These are phyloP conservation scores for Phaeosphaeriaceae sp. DNA, from an alignment of 2,329 filamentous ascomycete species.

Conservation along the genomic window DNA sequence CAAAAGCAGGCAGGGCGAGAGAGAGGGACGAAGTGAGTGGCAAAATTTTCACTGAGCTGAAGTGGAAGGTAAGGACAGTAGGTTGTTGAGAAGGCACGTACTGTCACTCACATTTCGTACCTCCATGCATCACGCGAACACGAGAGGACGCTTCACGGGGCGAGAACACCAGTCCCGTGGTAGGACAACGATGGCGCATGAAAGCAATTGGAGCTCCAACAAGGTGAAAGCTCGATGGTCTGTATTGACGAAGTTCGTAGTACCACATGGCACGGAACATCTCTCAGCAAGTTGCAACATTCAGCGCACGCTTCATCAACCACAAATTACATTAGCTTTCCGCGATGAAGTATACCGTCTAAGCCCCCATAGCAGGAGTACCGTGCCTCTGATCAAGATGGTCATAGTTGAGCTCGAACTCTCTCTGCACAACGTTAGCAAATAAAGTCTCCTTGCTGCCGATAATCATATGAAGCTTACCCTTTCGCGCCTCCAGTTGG, in stretches of 20 bases:
- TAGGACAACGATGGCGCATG: background rate
- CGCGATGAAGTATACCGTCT: slow-evolving; percentile 3
- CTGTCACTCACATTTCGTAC: background rate
- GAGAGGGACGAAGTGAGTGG: background rate
- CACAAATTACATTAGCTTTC: background rate
- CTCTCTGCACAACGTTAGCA: slow-evolving; percentile 48
- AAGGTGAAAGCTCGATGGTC: background rate
- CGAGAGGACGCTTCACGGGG: too few relatives aligned
- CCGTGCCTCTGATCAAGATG: slow-evolving; percentile 56
- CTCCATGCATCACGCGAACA: too few relatives aligned
- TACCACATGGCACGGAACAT: background rate
- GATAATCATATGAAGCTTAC: slow-evolving; percentile 37
- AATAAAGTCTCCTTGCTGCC: background rate
- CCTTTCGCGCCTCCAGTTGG: slow-evolving; percentile 60
- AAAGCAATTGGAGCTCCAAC: background rate
- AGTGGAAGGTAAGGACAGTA: background rate
- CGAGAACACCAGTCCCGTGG: background rate
- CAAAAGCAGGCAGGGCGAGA: background rate
- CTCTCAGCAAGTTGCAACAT: background rate
- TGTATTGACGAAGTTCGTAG: background rate
- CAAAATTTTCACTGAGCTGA: background rate
- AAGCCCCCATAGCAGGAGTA: slow-evolving; percentile 38
- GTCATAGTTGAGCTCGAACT: slow-evolving; percentile 61
- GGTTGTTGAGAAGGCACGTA: background rate
- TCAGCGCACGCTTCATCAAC: background rate